These are phyloP conservation scores for Microcyclosporella mali DNA, from an alignment of 2,329 filamentous ascomycete species.

Conservation along the genomic window DNA sequence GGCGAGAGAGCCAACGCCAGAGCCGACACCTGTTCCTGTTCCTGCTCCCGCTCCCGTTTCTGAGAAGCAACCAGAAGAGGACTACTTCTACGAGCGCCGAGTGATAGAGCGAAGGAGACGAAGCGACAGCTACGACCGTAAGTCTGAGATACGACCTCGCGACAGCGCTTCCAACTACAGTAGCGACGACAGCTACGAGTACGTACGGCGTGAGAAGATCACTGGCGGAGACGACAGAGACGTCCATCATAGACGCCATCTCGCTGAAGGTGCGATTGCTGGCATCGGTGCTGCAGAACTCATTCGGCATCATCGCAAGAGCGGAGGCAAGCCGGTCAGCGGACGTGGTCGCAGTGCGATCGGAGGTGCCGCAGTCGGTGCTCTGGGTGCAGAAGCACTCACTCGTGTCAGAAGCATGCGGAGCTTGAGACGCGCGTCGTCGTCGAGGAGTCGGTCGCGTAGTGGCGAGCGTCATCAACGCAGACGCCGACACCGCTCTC, in stretches of 20 bases:
- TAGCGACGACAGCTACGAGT: constrained; percentile 58
- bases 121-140: constrained; percentile 38
- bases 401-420: constrained; percentile 42
- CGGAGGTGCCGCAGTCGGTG: constrained; percentile 56
- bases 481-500: constrained; percentile 15
- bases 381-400: constrained; percentile 54
- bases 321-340: constrained; percentile 49
- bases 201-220: constrained; percentile 45
- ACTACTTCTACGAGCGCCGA: constrained; percentile 57
- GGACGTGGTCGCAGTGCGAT: constrained; percentile 48
- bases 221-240: constrained; percentile 34
- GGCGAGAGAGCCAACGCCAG: constrained; percentile 35
- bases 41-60: constrained; percentile 19
- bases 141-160: constrained; percentile 43
- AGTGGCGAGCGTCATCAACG: constrained; percentile 17
- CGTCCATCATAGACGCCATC: constrained; percentile 49
- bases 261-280: constrained; percentile 57
- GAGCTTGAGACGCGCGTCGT: constrained; percentile 18
- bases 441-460: constrained; percentile 15
- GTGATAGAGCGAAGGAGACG: constrained; percentile 46
- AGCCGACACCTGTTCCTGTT: constrained; percentile 15
- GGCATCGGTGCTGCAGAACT: constrained; percentile 57
- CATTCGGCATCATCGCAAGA: constrained; percentile 52
- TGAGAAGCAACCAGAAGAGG: constrained; percentile 43
- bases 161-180: constrained; percentile 52